phyloP scores from a whole-genome alignment of 495 filamentous ascomycete species.

The Clavariopsis aquatica region DNA sequence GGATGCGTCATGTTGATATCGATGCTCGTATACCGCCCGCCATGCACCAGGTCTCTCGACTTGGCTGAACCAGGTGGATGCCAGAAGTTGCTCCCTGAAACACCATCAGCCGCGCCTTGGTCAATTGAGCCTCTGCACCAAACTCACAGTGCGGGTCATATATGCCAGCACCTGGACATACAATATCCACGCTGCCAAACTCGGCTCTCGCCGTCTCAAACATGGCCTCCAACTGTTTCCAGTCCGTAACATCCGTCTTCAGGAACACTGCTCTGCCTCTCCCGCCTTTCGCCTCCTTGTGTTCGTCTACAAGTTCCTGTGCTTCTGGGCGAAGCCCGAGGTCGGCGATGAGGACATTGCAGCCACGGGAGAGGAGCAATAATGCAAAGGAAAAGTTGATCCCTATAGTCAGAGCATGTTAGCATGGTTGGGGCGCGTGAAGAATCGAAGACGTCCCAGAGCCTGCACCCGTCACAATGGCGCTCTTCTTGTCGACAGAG shows the following conservation, averaged over 20 bases:
- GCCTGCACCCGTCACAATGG: slow-evolving; percentile 71
- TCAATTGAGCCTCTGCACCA: background rate
- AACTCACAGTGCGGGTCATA: slow-evolving; percentile 62
- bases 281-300: slow-evolving; percentile 43
- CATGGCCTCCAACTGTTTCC: slow-evolving; percentile 60
- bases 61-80: slow-evolving; percentile 56
- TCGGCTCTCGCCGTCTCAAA: slow-evolving; percentile 56
- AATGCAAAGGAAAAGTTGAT: slow-evolving; percentile 64
- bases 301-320: slow-evolving; percentile 55
- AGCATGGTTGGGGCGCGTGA: too few species aligned
- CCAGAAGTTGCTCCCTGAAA: slow-evolving; percentile 71
- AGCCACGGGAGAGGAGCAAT: slow-evolving; percentile 58
- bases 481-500: slow-evolving; percentile 55
- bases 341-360: slow-evolving; percentile 68
- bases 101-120: too few species aligned
- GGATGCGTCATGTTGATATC: slow-evolving; percentile 73
- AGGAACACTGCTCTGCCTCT: slow-evolving; percentile 59
- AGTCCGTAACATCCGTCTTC: slow-evolving; percentile 62
- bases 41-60: slow-evolving; percentile 51
- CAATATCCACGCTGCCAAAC: slow-evolving; percentile 64
- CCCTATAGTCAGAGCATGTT: slow-evolving; percentile 34
- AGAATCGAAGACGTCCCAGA: slow-evolving; percentile 54
- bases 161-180: slow-evolving; percentile 69
- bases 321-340: slow-evolving; percentile 66
- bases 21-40: slow-evolving; percentile 53